Evolutionary conservation across 75 land plant genomes (phyloP), one percentile per base, ranked within the genome.

Genomic region (Pinus taeda): DNA sequence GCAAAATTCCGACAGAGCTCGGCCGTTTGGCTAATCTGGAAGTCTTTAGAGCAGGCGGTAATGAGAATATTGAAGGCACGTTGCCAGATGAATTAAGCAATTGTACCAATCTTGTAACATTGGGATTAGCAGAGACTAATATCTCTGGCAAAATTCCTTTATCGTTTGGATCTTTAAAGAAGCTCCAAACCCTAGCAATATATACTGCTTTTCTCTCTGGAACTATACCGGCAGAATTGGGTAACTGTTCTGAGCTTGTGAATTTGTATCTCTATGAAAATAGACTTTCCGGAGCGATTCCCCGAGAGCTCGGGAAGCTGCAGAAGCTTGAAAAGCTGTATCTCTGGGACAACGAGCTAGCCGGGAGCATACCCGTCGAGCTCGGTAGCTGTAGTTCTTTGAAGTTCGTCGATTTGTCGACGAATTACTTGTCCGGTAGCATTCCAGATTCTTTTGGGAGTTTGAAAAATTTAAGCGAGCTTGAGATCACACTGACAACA

Each of bases 21-120:
- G 90, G 88, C 56, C 72, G 66, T 17, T 81, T 84, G 7, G 33
- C 82, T 29, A 45, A 53, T n/a, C 69, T 88, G 24, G 79, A 78
- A 11, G 30, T 58, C 15, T 53, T 88, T 39, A 81, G 87, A 14
- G 66, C 60, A 17, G 87, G 91, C 30, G 87, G 84, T 26, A 90
- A 90, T 79, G 73, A 66, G 14, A 78, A 73, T n/a, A 58, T 90
- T 53, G 78, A 78, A 24, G 95, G 98, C 2, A 80, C 83, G 59
- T 36, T 95, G 74, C 98, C 95, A 36, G 42, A 21, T 29, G 95
- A 93, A 84, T 84, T 95, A 57, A 90, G 95, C 6, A 89, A 89
- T 58, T 86, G 90, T 80, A 89, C 67, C 71, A 83, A 61, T n/a
- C 74, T 94, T 56, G 71, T 58, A 20, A 82, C 81, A 75, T 69